Conservation (phyloP, 257 asterid species). For the Datura wrightii region DNA sequence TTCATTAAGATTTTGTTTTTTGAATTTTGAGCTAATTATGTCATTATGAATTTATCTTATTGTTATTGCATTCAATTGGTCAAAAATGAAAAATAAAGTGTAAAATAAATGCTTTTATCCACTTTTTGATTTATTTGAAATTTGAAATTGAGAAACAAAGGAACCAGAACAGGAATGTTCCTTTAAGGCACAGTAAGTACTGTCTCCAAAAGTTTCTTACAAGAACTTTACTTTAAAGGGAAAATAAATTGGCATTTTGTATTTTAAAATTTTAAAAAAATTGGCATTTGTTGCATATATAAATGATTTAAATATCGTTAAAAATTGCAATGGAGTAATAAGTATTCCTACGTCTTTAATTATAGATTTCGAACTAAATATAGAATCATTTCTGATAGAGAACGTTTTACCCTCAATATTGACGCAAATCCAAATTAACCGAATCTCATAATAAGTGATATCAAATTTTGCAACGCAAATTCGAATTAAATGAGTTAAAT, state of each 20-base stretch:
- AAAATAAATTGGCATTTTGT: slow-evolving; percentile 11
- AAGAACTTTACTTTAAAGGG: neutral
- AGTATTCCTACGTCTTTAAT: no score
- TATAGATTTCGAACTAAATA: no score
- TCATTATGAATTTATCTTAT: neutral
- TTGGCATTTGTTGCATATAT: neutral
- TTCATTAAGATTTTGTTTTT: neutral
- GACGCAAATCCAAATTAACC: no score
- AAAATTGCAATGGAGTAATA: no score
- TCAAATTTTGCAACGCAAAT: no score
- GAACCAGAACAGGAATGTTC: neutral
- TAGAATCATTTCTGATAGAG: no score
- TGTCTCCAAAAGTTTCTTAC: neutral
- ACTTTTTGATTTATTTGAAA: slow-evolving; percentile 3
- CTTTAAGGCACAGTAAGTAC: slow-evolving; percentile 18
- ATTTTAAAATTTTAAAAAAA: no score
- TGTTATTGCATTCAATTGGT: neutral
- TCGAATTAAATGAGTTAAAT: no score
- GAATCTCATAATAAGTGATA: no score
- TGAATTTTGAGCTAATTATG: neutral
- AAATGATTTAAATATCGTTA: no score
- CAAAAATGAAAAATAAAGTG: neutral
- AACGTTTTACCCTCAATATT: no score
- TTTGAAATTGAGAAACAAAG: slow-evolving; percentile 11
- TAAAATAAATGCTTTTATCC: neutral